Conservation (phyloP, 2,329 filamentous ascomycete genomes). For the Diplodia sapinea region DNA sequence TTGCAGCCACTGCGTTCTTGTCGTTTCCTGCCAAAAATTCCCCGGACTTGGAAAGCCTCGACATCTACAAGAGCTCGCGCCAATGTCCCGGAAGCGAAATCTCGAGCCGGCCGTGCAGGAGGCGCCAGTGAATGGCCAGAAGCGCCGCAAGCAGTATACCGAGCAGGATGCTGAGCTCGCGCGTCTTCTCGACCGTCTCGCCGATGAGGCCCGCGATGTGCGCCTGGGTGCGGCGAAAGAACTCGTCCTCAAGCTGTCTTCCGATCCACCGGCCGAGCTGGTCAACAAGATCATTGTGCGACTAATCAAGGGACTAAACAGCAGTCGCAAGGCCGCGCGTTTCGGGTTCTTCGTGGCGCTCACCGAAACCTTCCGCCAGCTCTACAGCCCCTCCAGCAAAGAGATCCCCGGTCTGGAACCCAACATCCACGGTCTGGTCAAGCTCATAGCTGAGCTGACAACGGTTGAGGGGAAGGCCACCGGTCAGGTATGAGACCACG, state of each 20-base stretch:
- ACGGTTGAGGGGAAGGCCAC: conserved; percentile 58
- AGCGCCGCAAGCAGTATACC: conserved; percentile 46
- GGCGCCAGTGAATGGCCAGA: conserved; percentile 36
- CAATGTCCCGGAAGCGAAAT: conserved; percentile 30
- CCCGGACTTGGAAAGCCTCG: conserved; percentile 2
- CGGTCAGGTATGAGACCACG: conserved; percentile 54
- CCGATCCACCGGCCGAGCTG: conserved; percentile 46
- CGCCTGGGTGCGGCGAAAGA: conserved; percentile 54
- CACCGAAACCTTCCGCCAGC: conserved; percentile 76
- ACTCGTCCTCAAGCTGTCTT: conserved; percentile 51
- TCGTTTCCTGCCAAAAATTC: conserved; percentile 4
- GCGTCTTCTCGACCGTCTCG: conserved; percentile 54
- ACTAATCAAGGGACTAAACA: conserved; percentile 86
- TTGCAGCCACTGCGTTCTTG: not conserved
- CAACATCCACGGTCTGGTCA: conserved; percentile 54
- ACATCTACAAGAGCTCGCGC: conserved; percentile 5
- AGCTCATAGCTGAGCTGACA: conserved; percentile 60
- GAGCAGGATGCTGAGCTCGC: conserved; percentile 52
- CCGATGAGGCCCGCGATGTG: conserved; percentile 53
- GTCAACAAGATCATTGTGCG: conserved; percentile 50
- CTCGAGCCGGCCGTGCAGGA: conserved; percentile 30
- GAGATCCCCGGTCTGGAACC: conserved; percentile 44
- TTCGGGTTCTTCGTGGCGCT: conserved; percentile 89
- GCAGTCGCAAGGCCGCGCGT: conserved; percentile 84
- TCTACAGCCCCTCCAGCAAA: conserved; percentile 60